These are phyloP conservation scores for Schizochytrium sp. DNA, from an alignment of 108 stramenopile species.

Conservation along the genomic window DNA sequence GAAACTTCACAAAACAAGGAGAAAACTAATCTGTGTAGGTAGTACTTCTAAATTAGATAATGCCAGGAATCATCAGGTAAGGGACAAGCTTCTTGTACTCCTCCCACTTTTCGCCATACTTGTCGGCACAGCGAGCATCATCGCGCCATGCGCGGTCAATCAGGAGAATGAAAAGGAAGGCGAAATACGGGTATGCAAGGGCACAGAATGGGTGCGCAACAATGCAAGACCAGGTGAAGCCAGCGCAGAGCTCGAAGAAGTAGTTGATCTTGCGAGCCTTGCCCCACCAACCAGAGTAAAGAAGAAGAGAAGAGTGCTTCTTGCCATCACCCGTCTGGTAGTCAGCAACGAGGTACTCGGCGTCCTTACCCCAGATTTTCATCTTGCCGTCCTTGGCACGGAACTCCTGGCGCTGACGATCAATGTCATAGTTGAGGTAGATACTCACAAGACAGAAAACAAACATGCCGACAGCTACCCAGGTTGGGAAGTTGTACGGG, in stretches of 20 bases:
- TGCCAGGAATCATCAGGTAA: conserved; percentile 76
- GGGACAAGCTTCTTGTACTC: conserved; percentile 86
- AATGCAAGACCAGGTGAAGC: conserved; percentile 89
- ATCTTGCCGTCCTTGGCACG: conserved; percentile 85
- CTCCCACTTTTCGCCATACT: conserved; percentile 96
- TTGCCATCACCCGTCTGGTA: conserved; percentile 83
- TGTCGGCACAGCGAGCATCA: conserved; percentile 88
- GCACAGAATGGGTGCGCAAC: conserved; percentile 80
- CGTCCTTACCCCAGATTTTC: conserved; percentile 88
- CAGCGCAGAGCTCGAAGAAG: conserved; percentile 89
- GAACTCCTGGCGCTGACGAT: conserved; percentile 92
- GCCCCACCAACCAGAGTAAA: conserved; percentile 88
- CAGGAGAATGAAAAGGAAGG: conserved; percentile 90
- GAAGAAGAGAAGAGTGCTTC: conserved; percentile 83
- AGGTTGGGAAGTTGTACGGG: conserved; percentile 64
- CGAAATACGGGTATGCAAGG: conserved; percentile 90
- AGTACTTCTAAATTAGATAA: conserved; percentile 63
- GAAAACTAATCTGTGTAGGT: no score
- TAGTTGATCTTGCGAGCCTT: conserved; percentile 97
- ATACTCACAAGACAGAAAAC: conserved; percentile 81
- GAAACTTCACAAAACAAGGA: no score
- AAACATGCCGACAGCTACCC: conserved; percentile 32
- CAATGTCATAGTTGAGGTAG: conserved; percentile 94
- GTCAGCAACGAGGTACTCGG: conserved; percentile 87
- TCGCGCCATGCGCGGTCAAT: conserved; percentile 95